phyloP scores from a whole-genome alignment of 2,329 filamentous ascomycete genomes.

The Lecanicillium sp. region DNA sequence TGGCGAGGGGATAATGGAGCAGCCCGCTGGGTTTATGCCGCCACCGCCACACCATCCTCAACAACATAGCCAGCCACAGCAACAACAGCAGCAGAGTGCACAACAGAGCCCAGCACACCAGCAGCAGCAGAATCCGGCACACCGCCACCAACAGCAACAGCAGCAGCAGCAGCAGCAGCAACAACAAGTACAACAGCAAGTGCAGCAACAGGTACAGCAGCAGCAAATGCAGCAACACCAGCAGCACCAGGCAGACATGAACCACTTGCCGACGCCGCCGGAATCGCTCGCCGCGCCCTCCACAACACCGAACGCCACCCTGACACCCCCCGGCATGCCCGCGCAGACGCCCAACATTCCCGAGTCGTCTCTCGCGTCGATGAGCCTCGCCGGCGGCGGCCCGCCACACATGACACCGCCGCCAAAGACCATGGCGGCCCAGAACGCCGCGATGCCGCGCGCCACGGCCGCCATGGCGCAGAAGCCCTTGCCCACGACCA shows the following conservation, averaged over 20 bases:
- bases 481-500: slow-evolving; percentile 37
- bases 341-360: slow-evolving; percentile 31
- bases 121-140: slow-evolving; percentile 16
- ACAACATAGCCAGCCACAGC: slow-evolving; percentile 6
- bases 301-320: slow-evolving; percentile 24
- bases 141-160: slow-evolving; percentile 16
- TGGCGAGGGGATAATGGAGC: slow-evolving; percentile 20
- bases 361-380: slow-evolving; percentile 18
- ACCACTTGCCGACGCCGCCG: slow-evolving; percentile 38
- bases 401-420: slow-evolving; percentile 27
- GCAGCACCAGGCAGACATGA: too few relatives aligned
- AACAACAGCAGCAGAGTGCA: slow-evolving; percentile 12
- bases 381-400: slow-evolving; percentile 5
- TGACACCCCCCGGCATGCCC: slow-evolving; percentile 33
- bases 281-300: slow-evolving; percentile 34
- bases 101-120: slow-evolving; percentile 8
- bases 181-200: not conserved
- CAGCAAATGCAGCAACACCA: too few relatives aligned
- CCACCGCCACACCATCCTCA: slow-evolving; percentile 5
- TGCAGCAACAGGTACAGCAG: not conserved
- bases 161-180: slow-evolving; percentile 9
- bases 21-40: slow-evolving; percentile 5
- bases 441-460: slow-evolving; percentile 36
- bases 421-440: slow-evolving; percentile 20
- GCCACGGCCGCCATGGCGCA: slow-evolving; percentile 30